phyloP scores from a whole-genome alignment of 2,329 filamentous ascomycete genomes.

The Ophiostoma sp. region DNA sequence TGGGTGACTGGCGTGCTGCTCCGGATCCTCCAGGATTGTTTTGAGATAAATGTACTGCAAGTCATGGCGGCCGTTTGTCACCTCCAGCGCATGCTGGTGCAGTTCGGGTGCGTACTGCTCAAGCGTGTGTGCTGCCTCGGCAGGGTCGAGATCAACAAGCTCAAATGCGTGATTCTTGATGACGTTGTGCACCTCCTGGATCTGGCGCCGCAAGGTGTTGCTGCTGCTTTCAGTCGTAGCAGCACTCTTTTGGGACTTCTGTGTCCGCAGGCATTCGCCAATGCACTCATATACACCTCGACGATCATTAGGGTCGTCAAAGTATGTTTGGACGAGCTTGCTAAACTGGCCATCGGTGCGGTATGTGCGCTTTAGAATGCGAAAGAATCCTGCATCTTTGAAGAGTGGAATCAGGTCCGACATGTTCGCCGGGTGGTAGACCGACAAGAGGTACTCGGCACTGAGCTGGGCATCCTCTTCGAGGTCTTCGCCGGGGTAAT shows the following conservation, averaged over 20 bases:
- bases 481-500: conserved; percentile 72
- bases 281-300: conserved; percentile 75
- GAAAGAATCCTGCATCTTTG: conserved; percentile 74
- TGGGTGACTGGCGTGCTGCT: not conserved
- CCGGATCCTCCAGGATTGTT: conserved; percentile 62
- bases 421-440: conserved; percentile 84
- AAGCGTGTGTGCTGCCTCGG: conserved; percentile 59
- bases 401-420: conserved; percentile 70
- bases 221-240: not conserved
- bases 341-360: conserved; percentile 72
- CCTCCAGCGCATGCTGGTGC: conserved; percentile 59
- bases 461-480: conserved; percentile 95
- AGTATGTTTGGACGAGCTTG: conserved; percentile 71
- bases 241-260: not conserved
- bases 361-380: conserved; percentile 87
- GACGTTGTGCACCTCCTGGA: conserved; percentile 62
- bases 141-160: conserved; percentile 62
- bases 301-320: conserved; percentile 76
- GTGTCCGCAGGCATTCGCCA: conserved; percentile 56
- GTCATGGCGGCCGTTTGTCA: conserved; percentile 54
- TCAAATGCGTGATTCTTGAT: conserved; percentile 60
- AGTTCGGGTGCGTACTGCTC: conserved; percentile 56
- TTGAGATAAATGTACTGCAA: conserved; percentile 71
- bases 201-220: conserved; percentile 57
- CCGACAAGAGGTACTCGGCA: conserved; percentile 86